phyloP scores from a whole-genome alignment of 495 filamentous ascomycete genomes.

The Penicillium chermesinum region DNA sequence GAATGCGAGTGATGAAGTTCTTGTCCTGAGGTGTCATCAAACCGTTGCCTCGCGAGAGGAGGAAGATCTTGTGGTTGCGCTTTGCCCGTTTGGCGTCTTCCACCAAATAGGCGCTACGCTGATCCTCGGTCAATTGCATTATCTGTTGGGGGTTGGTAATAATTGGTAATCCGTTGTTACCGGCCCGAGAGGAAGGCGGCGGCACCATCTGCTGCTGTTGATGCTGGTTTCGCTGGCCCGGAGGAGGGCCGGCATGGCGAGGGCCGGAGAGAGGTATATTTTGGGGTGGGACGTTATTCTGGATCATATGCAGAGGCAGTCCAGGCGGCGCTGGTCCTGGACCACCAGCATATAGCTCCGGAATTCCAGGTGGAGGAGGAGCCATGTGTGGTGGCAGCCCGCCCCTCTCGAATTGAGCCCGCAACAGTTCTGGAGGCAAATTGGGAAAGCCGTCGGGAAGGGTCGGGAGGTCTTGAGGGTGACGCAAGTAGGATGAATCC shows the following conservation, averaged over 20 bases:
- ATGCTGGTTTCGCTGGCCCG: constrained; percentile 22
- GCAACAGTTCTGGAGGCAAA: constrained; percentile 44
- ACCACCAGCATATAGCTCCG: constrained; percentile 41
- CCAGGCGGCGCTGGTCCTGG: constrained; percentile 38
- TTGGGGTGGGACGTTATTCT: constrained; percentile 37
- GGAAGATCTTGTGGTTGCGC: constrained; percentile 95
- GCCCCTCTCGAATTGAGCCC: constrained; percentile 47
- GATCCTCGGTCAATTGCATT: constrained; percentile 68
- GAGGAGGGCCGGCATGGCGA: constrained; percentile 26
- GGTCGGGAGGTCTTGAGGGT: constrained; percentile 38
- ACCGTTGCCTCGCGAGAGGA: constrained; percentile 89
- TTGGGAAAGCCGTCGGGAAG: constrained; percentile 37
- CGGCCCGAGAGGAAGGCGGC: constrained; percentile 19
- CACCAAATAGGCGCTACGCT: constrained; percentile 70
- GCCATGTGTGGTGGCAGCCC: constrained; percentile 43
- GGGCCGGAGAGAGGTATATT: constrained; percentile 27
- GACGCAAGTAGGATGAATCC: constrained; percentile 30
- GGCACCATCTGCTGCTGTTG: constrained; percentile 28
- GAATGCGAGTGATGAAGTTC: constrained; percentile 97
- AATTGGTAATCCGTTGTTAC: constrained; percentile 39
- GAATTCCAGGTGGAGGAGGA: constrained; percentile 43
- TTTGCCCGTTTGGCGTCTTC: constrained; percentile 95
- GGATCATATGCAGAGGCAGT: constrained; percentile 35
- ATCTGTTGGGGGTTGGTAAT: constrained; percentile 71
- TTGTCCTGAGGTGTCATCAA: constrained; percentile 99